Evolutionary conservation across 2,329 filamentous ascomycete species (phyloP).

Genomic region (Colletotrichum eremochloae): DNA sequence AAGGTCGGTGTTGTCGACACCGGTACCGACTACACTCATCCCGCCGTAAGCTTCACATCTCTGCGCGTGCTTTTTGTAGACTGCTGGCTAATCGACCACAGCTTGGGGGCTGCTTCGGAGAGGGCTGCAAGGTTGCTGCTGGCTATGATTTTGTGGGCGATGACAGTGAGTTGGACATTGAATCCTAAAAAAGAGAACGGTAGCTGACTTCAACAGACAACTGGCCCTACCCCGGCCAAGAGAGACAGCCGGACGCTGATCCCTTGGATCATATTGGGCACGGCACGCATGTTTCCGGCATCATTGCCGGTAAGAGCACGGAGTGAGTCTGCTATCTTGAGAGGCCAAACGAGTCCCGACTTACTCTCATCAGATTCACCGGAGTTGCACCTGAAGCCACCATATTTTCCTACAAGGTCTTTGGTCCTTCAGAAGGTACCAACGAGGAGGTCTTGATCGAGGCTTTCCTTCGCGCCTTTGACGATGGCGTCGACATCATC

Average conservation of each 20-base stretch:
- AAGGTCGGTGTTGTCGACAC: conserved; percentile 57
- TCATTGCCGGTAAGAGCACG: conserved; percentile 23
- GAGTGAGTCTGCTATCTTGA: not conserved
- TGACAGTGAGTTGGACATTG: conserved; percentile 38
- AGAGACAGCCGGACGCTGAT: conserved; percentile 59
- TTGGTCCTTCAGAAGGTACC: conserved; percentile 33
- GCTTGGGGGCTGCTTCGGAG: conserved; percentile 62
- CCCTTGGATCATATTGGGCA: conserved; percentile 58
- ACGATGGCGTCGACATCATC: conserved; percentile 41
- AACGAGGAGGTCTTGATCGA: conserved; percentile 39
- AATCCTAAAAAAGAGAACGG: not conserved
- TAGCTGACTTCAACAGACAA: not conserved
- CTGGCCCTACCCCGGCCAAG: conserved; percentile 42
- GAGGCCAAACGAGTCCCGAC: not conserved
- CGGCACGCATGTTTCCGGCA: conserved; percentile 52
- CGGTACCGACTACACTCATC: conserved; percentile 56
- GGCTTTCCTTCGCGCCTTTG: conserved; percentile 39
- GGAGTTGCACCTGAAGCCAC: conserved; percentile 39
- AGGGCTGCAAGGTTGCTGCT: conserved; percentile 52
- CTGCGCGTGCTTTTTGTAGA: too few relatives aligned
- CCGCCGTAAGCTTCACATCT: conserved; percentile 46
- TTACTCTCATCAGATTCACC: conserved; percentile 23
- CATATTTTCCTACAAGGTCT: conserved; percentile 40
- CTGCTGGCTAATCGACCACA: not conserved
- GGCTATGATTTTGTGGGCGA: conserved; percentile 48